Conservation (phyloP, 2,329 filamentous ascomycete species). For the Helotiales sp. region DNA sequence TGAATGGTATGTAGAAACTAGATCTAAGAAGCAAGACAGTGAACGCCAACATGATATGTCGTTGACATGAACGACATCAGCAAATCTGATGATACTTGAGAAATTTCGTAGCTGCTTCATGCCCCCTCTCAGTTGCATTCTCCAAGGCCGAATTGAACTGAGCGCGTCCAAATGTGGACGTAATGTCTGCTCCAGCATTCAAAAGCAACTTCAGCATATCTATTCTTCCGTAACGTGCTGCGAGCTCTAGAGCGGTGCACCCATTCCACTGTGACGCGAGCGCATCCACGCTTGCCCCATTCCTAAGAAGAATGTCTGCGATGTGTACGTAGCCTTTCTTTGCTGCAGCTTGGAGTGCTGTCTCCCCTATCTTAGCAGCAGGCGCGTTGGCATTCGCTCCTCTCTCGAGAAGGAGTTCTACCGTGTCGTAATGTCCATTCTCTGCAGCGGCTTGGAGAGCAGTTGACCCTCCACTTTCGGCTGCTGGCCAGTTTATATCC, state of each 20-base stretch:
- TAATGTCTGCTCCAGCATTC: constrained; percentile 6
- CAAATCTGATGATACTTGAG: too few species aligned
- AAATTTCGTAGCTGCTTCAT: too few species aligned
- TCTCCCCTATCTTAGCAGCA: not conserved
- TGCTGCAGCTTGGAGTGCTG: constrained; percentile 12
- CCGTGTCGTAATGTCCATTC: not conserved
- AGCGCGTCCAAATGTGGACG: too few species aligned
- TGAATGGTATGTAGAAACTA: too few species aligned
- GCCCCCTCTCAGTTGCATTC: too few species aligned
- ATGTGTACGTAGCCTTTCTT: constrained; percentile 7
- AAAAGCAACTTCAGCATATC: constrained; percentile 16
- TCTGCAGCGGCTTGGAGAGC: constrained; percentile 25
- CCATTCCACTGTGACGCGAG: constrained; percentile 1
- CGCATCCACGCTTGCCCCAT: constrained; percentile 12
- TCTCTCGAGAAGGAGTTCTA: constrained; percentile 5
- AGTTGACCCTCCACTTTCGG: not conserved
- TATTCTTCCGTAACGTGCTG: constrained; percentile 12
- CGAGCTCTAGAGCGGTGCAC: constrained; percentile 15
- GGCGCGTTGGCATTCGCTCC: constrained; percentile 14
- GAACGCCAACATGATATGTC: too few species aligned
- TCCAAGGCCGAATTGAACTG: too few species aligned
- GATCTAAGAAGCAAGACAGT: too few species aligned
- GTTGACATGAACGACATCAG: too few species aligned
- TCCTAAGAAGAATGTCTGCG: constrained; percentile 2
- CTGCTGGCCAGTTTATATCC: constrained; percentile 8